Percentiles rank a stretch among this genome's conserved stretches.
Conservation (phyloP, 1,284 basidiomycete species). For the Sanghuangporus weigelae region DNA sequence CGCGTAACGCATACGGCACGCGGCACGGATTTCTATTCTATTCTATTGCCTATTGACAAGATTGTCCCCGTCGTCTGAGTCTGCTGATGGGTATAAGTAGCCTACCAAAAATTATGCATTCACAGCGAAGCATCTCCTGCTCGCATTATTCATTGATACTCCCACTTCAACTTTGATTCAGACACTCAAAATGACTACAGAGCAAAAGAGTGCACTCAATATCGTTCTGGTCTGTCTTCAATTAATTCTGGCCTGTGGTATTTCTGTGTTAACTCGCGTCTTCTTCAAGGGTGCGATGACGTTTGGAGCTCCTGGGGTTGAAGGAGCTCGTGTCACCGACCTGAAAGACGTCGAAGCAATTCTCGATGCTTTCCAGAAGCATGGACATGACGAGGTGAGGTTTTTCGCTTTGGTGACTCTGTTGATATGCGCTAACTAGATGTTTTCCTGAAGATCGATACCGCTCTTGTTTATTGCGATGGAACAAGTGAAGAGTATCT, state of each 20-base stretch:
- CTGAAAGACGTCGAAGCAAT: conserved; percentile 30
- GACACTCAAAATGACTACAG: not conserved
- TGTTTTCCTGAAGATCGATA: conserved; percentile 25
- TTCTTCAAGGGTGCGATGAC: conserved; percentile 29
- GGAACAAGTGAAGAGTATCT: conserved; percentile 27
- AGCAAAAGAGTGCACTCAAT: conserved; percentile 13
- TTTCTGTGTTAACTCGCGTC: not conserved
- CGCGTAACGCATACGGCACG: too few species aligned
- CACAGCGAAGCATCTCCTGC: too few species aligned
- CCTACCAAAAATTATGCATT: too few species aligned
- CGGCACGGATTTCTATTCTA: too few species aligned
- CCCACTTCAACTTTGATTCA: not conserved
- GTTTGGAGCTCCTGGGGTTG: conserved; percentile 27
- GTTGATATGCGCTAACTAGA: not conserved
- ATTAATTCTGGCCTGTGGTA: not conserved
- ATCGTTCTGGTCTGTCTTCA: conserved; percentile 11
- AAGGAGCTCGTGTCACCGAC: conserved; percentile 27
- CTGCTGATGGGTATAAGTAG: too few species aligned
- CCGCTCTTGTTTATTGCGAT: conserved; percentile 30
- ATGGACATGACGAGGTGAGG: conserved; percentile 30
- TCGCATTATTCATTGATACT: not conserved
- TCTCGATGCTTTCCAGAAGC: conserved; percentile 32
- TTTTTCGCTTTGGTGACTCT: not conserved
- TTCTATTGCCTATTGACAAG: too few species aligned
- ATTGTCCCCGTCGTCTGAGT: too few species aligned